Base-by-base conservation (phyloP, 805 yeast genomes). In the Suhomyces prunicola region DNA sequence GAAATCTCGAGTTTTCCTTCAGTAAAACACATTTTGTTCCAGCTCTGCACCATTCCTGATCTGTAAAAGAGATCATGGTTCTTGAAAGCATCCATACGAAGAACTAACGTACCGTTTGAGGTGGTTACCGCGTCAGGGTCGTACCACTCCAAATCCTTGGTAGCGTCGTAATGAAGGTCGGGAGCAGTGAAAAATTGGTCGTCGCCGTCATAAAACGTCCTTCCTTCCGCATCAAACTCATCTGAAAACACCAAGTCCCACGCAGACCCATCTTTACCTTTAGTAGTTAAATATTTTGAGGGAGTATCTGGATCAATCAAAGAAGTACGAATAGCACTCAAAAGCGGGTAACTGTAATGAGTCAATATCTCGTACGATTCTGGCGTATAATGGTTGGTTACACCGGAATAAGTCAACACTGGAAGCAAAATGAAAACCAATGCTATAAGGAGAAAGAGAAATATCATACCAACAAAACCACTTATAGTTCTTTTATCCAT, bases 101-200 rank as follows among this genome's bases (percentile, higher is more conserved):
- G 61, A 47, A 74, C 70, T 48, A 88, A 66, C 4, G 90, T 78
- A 54, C 97, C 97, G 59, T 88, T 82, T 5, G 71, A 74, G 0
- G 97, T 92, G 29, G 85, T 79, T 3, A 79, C 84, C 1, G 97
- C 97, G 67, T 92, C 97, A 1, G 98, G 98, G 55, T 84, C 86
- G 70, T 92, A 92, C 97, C 97, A 92, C 73, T 92, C 97, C 64
- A 90, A 78, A 75, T 92, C 97, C 53, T 81, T 72, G 5, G 97
- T 92, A 23, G 96, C 96, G 51, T 80, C 92, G 69, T 92, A 92
- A 67, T 90, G 83, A 35, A 91, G 60, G 70, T 91, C 90, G 2
- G 86, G 88, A 3, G 90, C 97, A 44, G 87, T 81, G 87, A 93
- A 92, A 65, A 88, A 90, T 69, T 89, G 97, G 67, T 91, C 97